Base-by-base conservation (phyloP, 2,329 filamentous ascomycete genomes). In the Monosporascus sp. region DNA sequence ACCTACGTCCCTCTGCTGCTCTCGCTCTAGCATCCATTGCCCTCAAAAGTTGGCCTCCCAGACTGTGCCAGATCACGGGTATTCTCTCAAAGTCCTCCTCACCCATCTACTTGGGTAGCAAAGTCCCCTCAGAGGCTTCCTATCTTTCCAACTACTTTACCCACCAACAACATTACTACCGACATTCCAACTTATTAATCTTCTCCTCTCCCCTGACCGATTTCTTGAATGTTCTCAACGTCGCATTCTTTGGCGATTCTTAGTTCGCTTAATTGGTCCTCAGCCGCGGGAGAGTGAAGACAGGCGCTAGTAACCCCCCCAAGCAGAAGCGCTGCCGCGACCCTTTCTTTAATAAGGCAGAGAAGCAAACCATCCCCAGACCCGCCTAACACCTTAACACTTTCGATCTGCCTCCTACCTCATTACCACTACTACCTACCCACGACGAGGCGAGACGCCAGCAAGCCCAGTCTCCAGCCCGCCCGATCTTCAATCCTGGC, bases 151-250 rank as follows among this genome's bases (percentile, higher is more conserved):
- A 41, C 38, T 19, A 19, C 38, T 41, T 41, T 19, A n/a, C 17
- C 38, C 38, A 41, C 38, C 17, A 41, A 34, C 31, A 41, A 41
- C 19, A 41, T 17, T 41, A 41, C 38, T 41, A 34, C 31, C 11
- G 31, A 34, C 31, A 34, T 34, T 34, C 31, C 31, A 34, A 34
- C 11, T 34, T 34, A 34, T 34, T 34, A 44, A n/a, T 44, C 41
- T 22, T 26, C 14, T 11, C 7, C 14, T 14, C n/a, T 20, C 17
- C 11, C 20, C 41, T 44, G n/a, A 19, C 48, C 53, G 44, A 52
- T 56, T 52, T 59, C 59, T 61, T 61, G 59, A 61, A 63, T 63
- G 61, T 60, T 54, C 60, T 54, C 59, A 58, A 52, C 51, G 59
- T 60, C 56, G 59, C 51, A 56, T 55, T 56, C 58, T 49, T 55